phyloP scores from a whole-genome alignment of 2,329 filamentous ascomycete genomes.

The Diaporthe vaccinii region DNA sequence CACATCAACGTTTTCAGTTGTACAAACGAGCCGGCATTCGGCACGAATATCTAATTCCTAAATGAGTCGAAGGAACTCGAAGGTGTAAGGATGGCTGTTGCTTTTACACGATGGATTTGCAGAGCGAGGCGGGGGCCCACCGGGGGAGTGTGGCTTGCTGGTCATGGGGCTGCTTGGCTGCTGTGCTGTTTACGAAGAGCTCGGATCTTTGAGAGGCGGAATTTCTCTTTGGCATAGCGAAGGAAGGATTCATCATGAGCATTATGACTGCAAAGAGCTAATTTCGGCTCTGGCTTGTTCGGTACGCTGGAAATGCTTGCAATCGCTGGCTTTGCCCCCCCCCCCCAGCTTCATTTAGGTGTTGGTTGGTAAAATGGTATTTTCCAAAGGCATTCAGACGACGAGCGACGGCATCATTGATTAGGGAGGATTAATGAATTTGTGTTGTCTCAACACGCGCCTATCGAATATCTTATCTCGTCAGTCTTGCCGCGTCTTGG shows the following conservation, averaged over 20 bases:
- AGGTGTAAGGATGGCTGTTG: background rate
- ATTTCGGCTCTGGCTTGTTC: slow-evolving; percentile 17
- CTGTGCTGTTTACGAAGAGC: slow-evolving; percentile 9
- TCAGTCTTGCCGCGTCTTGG: background rate
- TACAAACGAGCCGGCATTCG: slow-evolving; percentile 58
- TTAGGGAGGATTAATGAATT: slow-evolving; percentile 2
- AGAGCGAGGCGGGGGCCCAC: background rate
- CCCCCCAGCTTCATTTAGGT: slow-evolving; percentile 6
- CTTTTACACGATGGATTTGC: slow-evolving; percentile 27
- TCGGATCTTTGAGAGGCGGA: background rate
- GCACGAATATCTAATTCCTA: slow-evolving; percentile 30
- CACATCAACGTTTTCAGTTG: slow-evolving; percentile 92
- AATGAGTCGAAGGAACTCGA: background rate
- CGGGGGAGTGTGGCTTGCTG: background rate
- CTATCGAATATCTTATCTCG: background rate
- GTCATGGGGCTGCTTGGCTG: background rate
- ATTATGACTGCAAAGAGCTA: slow-evolving; percentile 25
- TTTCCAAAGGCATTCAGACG: slow-evolving; percentile 18
- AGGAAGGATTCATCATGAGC: slow-evolving; percentile 18
- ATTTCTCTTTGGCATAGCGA: slow-evolving; percentile 33
- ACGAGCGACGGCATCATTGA: slow-evolving; percentile 24
- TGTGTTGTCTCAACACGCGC: background rate
- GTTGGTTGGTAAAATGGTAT: slow-evolving; percentile 29
- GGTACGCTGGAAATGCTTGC: slow-evolving; percentile 8
- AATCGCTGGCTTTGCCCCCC: background rate